These are phyloP conservation scores for Cytospora paraplurivora DNA, from an alignment of 2,329 filamentous ascomycete species.

Conservation along the genomic window DNA sequence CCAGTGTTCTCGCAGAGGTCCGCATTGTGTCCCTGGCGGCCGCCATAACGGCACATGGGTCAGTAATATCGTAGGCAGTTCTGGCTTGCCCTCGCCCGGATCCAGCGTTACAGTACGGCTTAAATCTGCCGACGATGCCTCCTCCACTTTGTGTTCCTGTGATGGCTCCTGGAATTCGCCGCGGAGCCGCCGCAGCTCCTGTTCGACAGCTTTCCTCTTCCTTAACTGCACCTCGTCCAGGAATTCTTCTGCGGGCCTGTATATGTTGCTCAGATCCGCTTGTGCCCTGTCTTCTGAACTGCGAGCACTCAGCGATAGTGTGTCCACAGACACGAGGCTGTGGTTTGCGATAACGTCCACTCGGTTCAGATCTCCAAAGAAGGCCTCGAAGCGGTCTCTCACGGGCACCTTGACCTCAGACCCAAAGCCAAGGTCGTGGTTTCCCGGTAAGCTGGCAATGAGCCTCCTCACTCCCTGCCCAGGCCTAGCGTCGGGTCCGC, in stretches of 20 bases:
- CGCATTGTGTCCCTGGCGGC: conserved; percentile 80
- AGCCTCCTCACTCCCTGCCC: conserved; percentile 73
- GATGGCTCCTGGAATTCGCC: conserved; percentile 59
- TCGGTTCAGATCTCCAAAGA: conserved; percentile 88
- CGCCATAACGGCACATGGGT: conserved; percentile 91
- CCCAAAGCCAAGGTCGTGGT: conserved; percentile 93
- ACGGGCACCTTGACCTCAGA: conserved; percentile 79
- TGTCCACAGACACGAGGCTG: conserved; percentile 89
- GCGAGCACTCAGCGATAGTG: conserved; percentile 80
- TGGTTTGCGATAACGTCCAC: conserved; percentile 94
- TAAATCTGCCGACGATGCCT: conserved; percentile 52
- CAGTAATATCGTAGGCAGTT: conserved; percentile 85
- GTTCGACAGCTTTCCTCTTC: conserved; percentile 68
- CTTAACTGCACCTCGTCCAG: conserved; percentile 64
- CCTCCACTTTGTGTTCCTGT: conserved; percentile 63
- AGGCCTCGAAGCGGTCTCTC: conserved; percentile 79
- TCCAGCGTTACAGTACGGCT: conserved; percentile 44
- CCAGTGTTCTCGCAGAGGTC: conserved; percentile 80
- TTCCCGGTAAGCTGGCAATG: conserved; percentile 84
- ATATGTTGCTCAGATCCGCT: conserved; percentile 64
- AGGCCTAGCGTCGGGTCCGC: conserved; percentile 53
- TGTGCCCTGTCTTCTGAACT: conserved; percentile 53
- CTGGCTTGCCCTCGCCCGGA: conserved; percentile 49
- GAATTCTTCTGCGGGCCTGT: conserved; percentile 75
- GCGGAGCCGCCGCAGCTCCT: conserved; percentile 67